These are phyloP conservation scores for Rhytidhysteron rufulum DNA, from an alignment of 2,329 filamentous ascomycete genomes.

Conservation along the genomic window DNA sequence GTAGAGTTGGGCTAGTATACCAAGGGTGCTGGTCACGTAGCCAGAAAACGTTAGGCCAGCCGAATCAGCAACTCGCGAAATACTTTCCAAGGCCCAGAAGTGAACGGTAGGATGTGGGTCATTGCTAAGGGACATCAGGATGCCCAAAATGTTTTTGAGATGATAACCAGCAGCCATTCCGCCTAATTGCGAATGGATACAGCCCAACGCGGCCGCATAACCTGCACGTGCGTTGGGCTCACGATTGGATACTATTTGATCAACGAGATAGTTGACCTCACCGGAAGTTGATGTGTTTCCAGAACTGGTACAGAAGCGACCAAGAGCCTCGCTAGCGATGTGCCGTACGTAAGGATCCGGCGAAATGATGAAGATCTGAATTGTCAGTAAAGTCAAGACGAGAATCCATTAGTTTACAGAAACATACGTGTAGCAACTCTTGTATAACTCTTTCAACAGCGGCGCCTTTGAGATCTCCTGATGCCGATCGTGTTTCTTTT, in stretches of 20 bases:
- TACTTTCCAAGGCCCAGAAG: constrained; percentile 89
- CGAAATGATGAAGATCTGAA: constrained; percentile 68
- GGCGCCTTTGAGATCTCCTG: constrained; percentile 68
- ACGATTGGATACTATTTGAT: constrained; percentile 89
- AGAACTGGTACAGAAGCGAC: constrained; percentile 76
- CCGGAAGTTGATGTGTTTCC: constrained; percentile 85
- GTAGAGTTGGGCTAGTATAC: constrained; percentile 91
- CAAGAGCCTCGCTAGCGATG: constrained; percentile 79
- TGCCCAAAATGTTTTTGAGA: constrained; percentile 93
- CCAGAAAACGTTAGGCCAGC: constrained; percentile 88
- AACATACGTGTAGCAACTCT: constrained; percentile 70
- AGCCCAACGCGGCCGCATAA: constrained; percentile 88
- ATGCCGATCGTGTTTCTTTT: constrained; percentile 69
- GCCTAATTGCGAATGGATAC: constrained; percentile 91
- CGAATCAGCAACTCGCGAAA: constrained; percentile 83
- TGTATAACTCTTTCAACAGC: constrained; percentile 72
- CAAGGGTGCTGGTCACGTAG: constrained; percentile 85
- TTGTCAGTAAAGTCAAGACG: constrained; percentile 3
- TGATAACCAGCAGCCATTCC: constrained; percentile 97
- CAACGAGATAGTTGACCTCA: constrained; percentile 87
- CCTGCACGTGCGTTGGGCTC: constrained; percentile 91
- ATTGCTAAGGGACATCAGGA: constrained; percentile 95
- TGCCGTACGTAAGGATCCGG: constrained; percentile 81
- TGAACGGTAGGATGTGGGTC: constrained; percentile 94
- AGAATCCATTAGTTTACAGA: constrained; percentile 20